A percentile compares a stretch with the other conserved stretches of the same genome.
phyloP scores from a whole-genome alignment of 208 protist genomes.

The Leishmania martiniquensis region DNA sequence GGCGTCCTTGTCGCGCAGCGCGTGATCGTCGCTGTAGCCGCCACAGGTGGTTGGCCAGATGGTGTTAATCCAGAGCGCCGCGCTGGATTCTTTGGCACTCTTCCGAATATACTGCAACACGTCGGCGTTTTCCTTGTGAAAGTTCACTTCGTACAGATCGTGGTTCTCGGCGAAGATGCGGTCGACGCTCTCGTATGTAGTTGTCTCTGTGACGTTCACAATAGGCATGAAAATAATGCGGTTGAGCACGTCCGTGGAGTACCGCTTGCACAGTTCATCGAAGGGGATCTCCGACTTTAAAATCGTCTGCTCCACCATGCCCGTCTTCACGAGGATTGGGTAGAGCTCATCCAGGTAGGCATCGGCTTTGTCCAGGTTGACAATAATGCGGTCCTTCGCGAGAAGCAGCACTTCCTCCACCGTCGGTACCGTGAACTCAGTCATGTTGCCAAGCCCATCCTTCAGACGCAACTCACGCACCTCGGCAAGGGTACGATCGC shows the following conservation, averaged over 20 bases:
- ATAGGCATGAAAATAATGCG: conserved; percentile 72
- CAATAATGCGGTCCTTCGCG: conserved; percentile 34
- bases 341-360: conserved; percentile 58
- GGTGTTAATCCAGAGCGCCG: conserved; percentile 69
- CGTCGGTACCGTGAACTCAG: conserved; percentile 65
- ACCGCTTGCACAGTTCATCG: conserved; percentile 39
- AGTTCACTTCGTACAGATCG: conserved; percentile 65
- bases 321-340: conserved; percentile 42
- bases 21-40: conserved; percentile 67
- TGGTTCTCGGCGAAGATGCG: conserved; percentile 36
- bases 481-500: conserved; percentile 55
- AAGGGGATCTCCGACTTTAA: conserved; percentile 64
- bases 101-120: conserved; percentile 41
- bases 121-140: conserved; percentile 43
- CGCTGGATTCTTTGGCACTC: conserved; percentile 32
- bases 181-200: conserved; percentile 45
- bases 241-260: conserved; percentile 42
- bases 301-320: conserved; percentile 55
- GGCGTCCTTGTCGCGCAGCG: conserved; percentile 46
- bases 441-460: conserved; percentile 76
- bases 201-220: conserved; percentile 41
- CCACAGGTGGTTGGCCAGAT: conserved; percentile 67
- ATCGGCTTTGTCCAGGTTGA: conserved; percentile 80
- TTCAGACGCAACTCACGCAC: conserved; percentile 57
- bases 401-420: conserved; percentile 54